These are phyloP conservation scores for Chlorella ohadii DNA, from an alignment of 139 green algal genomes.

Conservation along the genomic window DNA sequence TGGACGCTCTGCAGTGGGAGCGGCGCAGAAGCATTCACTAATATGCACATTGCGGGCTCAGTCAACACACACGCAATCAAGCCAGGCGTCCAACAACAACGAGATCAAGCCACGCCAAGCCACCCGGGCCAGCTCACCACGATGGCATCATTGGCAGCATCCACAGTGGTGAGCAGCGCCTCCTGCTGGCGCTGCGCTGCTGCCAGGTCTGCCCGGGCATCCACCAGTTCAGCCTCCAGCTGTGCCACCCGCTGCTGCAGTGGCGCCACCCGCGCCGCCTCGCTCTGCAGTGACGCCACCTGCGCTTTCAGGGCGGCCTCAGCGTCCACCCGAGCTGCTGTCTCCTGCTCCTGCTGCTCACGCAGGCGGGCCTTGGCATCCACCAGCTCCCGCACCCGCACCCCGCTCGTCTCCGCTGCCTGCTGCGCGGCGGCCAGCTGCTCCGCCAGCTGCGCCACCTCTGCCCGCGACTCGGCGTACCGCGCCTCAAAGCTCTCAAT, in stretches of 20 bases:
- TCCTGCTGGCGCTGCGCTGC: background rate
- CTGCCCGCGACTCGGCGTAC: slow-evolving; percentile 36
- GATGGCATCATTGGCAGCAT: slow-evolving; percentile 22
- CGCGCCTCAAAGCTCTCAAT: slow-evolving; percentile 44
- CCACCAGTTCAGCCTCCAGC: slow-evolving; percentile 39
- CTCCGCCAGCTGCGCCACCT: slow-evolving; percentile 7
- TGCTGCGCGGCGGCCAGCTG: slow-evolving; percentile 36
- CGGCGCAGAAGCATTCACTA: too few relatives aligned
- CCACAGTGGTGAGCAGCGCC: slow-evolving; percentile 4
- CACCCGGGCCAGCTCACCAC: background rate
- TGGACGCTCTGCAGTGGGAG: background rate
- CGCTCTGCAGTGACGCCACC: background rate
- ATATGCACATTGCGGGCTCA: too few relatives aligned
- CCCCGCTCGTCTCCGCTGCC: slow-evolving; percentile 34
- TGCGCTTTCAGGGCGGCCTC: slow-evolving; percentile 42
- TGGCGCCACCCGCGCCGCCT: background rate
- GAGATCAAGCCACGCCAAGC: too few relatives aligned
- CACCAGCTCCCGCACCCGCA: slow-evolving; percentile 46
- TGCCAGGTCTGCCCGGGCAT: slow-evolving; percentile 1
- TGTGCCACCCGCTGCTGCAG: slow-evolving; percentile 40
- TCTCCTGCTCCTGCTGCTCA: slow-evolving; percentile 37
- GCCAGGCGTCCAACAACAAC: too few relatives aligned
- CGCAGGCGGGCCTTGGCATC: slow-evolving; percentile 46
- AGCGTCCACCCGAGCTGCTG: slow-evolving; percentile 40
- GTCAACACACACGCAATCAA: too few relatives aligned